phyloP scores from a whole-genome alignment of 1,284 basidiomycete species.

The Puccinia hordei region DNA sequence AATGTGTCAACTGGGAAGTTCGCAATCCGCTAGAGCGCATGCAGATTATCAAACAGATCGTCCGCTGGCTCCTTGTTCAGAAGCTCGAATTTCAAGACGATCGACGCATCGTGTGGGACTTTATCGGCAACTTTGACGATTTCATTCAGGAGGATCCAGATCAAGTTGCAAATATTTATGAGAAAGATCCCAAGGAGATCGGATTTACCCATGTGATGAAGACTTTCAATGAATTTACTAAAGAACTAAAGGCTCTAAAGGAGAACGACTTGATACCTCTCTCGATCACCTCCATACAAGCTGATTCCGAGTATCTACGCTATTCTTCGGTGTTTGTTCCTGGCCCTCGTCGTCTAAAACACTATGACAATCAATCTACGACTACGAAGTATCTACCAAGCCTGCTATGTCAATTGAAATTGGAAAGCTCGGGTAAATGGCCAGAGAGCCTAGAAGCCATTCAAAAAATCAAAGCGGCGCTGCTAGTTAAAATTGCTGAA shows the following conservation, averaged over 20 bases:
- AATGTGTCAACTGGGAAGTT: constrained; percentile 86
- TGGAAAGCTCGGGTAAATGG: constrained; percentile 89
- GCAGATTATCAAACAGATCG: constrained; percentile 74
- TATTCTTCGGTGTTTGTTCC: constrained; percentile 78
- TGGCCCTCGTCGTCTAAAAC: constrained; percentile 63
- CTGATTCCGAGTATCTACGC: constrained; percentile 73
- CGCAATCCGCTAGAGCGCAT: constrained; percentile 61
- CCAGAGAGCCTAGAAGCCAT: constrained; percentile 90
- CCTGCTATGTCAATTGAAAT: constrained; percentile 77
- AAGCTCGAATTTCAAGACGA: constrained; percentile 69
- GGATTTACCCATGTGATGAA: constrained; percentile 73
- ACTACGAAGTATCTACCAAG: constrained; percentile 70
- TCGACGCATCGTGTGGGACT: constrained; percentile 62
- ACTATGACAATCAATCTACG: constrained; percentile 59
- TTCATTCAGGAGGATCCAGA: constrained; percentile 64
- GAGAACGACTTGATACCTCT: constrained; percentile 73
- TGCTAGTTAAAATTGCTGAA: constrained; percentile 64
- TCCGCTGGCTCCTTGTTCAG: constrained; percentile 71
- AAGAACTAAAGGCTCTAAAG: constrained; percentile 68
- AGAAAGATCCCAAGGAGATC: constrained; percentile 57
- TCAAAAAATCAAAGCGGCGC: constrained; percentile 91
- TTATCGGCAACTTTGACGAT: constrained; percentile 68
- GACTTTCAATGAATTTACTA: constrained; percentile 79
- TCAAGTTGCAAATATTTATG: constrained; percentile 57
- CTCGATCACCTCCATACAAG: constrained; percentile 71